Percentiles rank a stretch among this genome's conserved stretches.
These are phyloP conservation scores for Globisporangium sylvaticum DNA, from an alignment of 352 stramenopile genomes.

Conservation along the genomic window DNA sequence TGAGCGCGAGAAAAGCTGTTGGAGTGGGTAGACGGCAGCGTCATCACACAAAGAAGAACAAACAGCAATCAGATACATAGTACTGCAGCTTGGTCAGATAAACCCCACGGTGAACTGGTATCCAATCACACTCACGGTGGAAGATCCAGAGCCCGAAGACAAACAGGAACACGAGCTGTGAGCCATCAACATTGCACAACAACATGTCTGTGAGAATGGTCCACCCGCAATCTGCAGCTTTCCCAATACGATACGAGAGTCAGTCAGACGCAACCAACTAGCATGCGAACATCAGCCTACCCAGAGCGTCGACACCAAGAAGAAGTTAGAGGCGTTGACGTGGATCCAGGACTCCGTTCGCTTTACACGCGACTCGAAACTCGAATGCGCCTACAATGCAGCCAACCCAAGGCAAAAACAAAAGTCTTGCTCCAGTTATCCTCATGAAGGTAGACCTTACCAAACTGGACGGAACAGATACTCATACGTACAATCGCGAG, in stretches of 20 bases:
- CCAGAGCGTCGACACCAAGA: conserved; percentile 23
- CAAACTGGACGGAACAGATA: background rate
- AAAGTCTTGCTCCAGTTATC: background rate
- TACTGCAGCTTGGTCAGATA: background rate
- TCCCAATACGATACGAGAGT: background rate
- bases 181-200: background rate
- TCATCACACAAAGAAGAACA: background rate
- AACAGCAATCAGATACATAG: background rate
- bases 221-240: background rate
- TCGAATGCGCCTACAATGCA: conserved; percentile 13
- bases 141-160: conserved; percentile 27
- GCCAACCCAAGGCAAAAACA: background rate
- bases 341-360: conserved; percentile 21
- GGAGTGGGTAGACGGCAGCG: too few species aligned
- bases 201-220: background rate
- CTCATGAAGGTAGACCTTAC: background rate
- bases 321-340: conserved; percentile 17
- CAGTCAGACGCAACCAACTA: background rate
- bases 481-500: conserved; percentile 24
- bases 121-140: conserved; percentile 25
- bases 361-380: conserved; percentile 5
- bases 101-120: background rate
- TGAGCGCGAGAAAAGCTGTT: conserved; percentile 45
- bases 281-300: conserved; percentile 12
- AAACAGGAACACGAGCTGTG: conserved; percentile 15